Conservation (phyloP, 1,284 basidiomycete species). For the Marasmius sp. region DNA sequence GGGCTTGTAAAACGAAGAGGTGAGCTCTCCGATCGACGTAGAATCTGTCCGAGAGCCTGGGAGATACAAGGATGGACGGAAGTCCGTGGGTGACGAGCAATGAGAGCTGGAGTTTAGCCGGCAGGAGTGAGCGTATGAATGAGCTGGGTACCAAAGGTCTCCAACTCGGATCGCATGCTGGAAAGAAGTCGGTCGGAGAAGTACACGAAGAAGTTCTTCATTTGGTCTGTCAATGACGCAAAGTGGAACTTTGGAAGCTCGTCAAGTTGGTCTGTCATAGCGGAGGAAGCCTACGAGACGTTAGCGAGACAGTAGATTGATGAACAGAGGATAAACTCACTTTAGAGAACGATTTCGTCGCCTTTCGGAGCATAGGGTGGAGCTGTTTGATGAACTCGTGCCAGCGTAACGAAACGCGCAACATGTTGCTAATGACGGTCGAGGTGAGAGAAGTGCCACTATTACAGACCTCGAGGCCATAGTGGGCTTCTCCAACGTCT, state of each 20-base stretch:
- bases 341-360: not conserved
- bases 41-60: not conserved
- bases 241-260: not conserved
- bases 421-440: constrained; percentile 2
- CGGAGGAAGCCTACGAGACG: not conserved
- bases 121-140: not conserved
- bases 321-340: too few relatives aligned
- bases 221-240: not conserved
- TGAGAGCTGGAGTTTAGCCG: not conserved
- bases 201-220: not conserved
- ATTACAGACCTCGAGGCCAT: not conserved
- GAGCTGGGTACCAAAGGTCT: not conserved
- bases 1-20: not conserved
- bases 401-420: constrained; percentile 4
- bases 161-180: not conserved
- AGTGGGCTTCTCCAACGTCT: not conserved
- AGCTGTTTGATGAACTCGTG: constrained; percentile 2
- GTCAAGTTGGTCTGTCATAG: not conserved
- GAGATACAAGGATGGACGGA: not conserved
- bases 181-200: not conserved
- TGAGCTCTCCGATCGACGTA: not conserved
- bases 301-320: too few relatives aligned
- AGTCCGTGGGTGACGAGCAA: not conserved
- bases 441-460: not conserved
- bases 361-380: not conserved